Evolutionary conservation across 192 early-diverging fungal species (phyloP).

Genomic region (Phycomyces blakesleeanus): DNA sequence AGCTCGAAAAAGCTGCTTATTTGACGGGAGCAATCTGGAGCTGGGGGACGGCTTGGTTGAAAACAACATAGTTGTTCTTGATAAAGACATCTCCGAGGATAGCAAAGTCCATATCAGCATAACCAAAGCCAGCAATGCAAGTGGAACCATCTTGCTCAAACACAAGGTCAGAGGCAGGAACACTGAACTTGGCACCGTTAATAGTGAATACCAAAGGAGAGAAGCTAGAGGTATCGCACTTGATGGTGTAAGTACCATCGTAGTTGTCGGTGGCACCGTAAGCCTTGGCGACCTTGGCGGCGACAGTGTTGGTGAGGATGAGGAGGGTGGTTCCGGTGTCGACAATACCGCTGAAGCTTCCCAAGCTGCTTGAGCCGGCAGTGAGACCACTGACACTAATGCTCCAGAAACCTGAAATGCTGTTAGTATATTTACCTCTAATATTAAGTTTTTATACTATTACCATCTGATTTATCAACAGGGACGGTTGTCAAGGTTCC

Average conservation of each 20-base stretch:
- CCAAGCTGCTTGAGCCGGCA: not conserved
- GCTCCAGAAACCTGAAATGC: conserved; percentile 20
- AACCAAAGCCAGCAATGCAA: conserved; percentile 38
- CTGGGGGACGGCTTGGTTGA: conserved; percentile 27
- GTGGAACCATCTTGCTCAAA: conserved; percentile 17
- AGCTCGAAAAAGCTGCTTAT: not conserved
- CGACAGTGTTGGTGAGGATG: conserved; percentile 52
- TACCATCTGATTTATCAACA: conserved; percentile 19
- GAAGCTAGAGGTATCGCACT: conserved; percentile 12
- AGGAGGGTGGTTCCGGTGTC: conserved; percentile 68
- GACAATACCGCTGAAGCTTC: conserved; percentile 38
- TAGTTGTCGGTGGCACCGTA: conserved; percentile 35
- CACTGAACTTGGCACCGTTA: conserved; percentile 26
- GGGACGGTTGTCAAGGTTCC: conserved; percentile 38
- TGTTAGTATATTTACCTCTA: not conserved
- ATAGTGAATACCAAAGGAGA: conserved; percentile 31
- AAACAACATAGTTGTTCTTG: conserved; percentile 47
- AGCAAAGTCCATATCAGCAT: conserved; percentile 27
- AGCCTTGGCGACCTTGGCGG: conserved; percentile 41
- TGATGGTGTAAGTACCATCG: conserved; percentile 28
- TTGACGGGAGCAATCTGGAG: conserved; percentile 34
- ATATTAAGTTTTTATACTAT: not conserved
- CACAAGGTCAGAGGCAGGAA: conserved; percentile 25
- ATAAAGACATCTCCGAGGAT: conserved; percentile 49
- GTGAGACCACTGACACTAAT: conserved; percentile 17